A percentile compares a stretch with the other conserved stretches of the same genome.
Conservation (phyloP, 768 basidiomycete species). For the Collybiopsis confluens region DNA sequence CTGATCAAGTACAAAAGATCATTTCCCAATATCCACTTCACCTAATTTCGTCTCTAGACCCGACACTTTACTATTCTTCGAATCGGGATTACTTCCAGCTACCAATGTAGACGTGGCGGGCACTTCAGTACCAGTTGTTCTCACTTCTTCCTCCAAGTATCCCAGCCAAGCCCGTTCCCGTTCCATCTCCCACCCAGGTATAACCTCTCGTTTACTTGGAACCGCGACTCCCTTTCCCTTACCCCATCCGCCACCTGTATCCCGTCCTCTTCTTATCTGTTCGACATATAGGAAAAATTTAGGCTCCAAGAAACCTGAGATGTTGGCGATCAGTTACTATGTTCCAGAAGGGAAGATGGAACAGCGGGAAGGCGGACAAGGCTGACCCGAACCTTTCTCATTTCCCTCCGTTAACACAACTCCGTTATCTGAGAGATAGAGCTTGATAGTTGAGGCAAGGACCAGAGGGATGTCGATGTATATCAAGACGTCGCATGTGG, state of each 20-base stretch:
- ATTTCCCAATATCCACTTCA: neutral
- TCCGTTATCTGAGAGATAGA: conserved; percentile 81
- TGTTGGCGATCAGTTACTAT: no score
- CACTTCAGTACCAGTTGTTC: neutral
- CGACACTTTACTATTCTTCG: no score
- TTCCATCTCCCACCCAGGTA: neutral
- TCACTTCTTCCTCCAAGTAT: neutral
- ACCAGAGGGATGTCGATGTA: conserved; percentile 75
- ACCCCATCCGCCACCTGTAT: no score
- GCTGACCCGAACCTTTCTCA: conserved; percentile 16
- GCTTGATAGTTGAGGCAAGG: conserved; percentile 61
- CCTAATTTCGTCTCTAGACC: neutral
- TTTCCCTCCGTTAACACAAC: conserved; percentile 86
- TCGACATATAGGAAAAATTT: conserved; percentile 72
- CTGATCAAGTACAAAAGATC: no score
- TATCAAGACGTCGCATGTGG: conserved; percentile 72
- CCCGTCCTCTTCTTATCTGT: conserved; percentile 31
- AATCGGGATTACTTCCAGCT: neutral
- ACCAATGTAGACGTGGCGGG: neutral
- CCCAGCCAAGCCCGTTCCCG: neutral
- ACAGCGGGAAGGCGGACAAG: no score
- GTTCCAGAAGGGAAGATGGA: no score
- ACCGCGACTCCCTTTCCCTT: no score
- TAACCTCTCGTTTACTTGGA: neutral
- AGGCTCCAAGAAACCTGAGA: conserved; percentile 49